Base-by-base conservation (phyloP, 805 yeast genomes). In the Candida orba region DNA sequence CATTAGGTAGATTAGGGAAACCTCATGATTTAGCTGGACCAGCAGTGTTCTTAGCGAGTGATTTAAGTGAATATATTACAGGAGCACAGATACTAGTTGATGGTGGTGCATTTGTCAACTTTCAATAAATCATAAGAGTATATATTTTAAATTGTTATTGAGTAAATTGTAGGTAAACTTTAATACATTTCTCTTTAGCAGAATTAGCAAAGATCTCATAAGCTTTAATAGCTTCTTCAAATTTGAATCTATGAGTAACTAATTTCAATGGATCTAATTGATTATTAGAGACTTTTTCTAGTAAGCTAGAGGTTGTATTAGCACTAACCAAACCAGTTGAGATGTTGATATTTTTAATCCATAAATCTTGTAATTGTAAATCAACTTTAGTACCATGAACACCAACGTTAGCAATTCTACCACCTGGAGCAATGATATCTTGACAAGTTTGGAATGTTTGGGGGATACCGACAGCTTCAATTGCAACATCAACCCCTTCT, bases 381-480 rank as follows among this genome's bases (percentile, higher is more conserved):
- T 66, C 68, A 30, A 69, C 75, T 36, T 63, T 57, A 24, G 53
- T 50, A 40, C 76, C 76, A 42, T 71, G 76, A 36, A 71, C 76
- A 50, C 85, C 85, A 35, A 79, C 78, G 58, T 79, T 82, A 24
- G 83, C 84, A 50, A 75, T 72, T 46, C 80, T 70, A 24, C 84
- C 85, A 46, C 84, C 83, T 36, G 78, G 71, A 22, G 70, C 64
- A 48, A 78, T 70, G 31, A 75, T 66, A 25, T 70, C 69, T 45
- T 79, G 75, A 50, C 82, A 81, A 49, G 76, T 63, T 52, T 76
- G 73, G 57, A 80, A 78, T 42, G 84, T 78, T 33, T 66, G 65
- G 46, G 79, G 79, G 37, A 81, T 71, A 56, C 84, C 88, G 27
- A 82, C 82, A 60, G 84, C 76, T 62, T 79, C 75, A 49, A 72